Evolutionary conservation across 345 rosid species (phyloP), one percentile per base, ranked within the genome.

Genomic region (Turritis glabra): DNA sequence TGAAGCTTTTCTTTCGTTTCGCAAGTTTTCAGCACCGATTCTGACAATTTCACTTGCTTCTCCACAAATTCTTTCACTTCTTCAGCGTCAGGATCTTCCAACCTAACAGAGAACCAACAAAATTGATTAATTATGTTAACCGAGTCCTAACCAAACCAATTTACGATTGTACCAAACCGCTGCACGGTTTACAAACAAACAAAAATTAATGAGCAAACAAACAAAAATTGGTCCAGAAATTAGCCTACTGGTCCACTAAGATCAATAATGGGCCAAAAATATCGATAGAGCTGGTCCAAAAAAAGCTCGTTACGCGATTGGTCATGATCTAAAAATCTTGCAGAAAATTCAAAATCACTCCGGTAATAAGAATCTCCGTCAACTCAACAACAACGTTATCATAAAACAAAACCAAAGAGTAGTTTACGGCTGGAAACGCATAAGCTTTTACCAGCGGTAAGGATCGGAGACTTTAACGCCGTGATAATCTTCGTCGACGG

Each of bases 61-160:
- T 85, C 73, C 1, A 92, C 97, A 17, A 92, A 95, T 38, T 85
- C 88, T 44, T 88, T 89, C 25, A 84, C 90, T 72, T 90, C 93
- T 46, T 88, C 90, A 1, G 91, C 84, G 15, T 95, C 96, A 7
- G 94, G 90, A 86, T 92, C 98, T 80, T 95, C 98, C 35, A 95
- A 81, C 98, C 99, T 95, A 48, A 41, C 5, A 64, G 33, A 18
- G 1, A 29, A 27, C 33, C 11, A 59, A 57, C 25, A 22, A 7
- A 32, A 23, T 8, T 8, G 18, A 14, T 0, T 25, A 10, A 11
- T 58, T 35, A 19, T 3, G 6, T 17, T 50, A 3, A 44, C 19
- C 72, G 64, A 44, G 23, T 2, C 17, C 21, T 40, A 50, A 68
- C 68, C 74, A 27, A 17, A 27, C 19, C 19, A 51, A 19, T 13